Percentiles rank a stretch among this genome's conserved stretches.
Evolutionary conservation across 2,329 filamentous ascomycete genomes (phyloP).

Genomic region (Ophiostoma ips): DNA sequence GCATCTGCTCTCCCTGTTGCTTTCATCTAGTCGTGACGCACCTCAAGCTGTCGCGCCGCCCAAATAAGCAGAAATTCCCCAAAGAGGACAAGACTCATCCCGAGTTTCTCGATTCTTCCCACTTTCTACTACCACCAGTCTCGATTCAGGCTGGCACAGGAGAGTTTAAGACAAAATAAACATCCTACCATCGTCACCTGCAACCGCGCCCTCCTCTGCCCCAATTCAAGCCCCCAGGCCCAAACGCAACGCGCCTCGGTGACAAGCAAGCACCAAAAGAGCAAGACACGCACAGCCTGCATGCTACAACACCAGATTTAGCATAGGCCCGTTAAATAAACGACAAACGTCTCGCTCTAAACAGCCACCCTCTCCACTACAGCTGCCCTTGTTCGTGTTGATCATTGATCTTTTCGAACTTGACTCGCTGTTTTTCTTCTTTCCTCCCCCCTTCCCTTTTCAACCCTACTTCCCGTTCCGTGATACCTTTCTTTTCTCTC

Average conservation of each 20-base stretch:
- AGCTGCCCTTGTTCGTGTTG: conserved; percentile 1
- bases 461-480: conserved; percentile 23
- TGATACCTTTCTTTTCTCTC: conserved; percentile 27
- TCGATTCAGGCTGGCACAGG: conserved; percentile 27
- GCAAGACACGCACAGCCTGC: conserved; percentile 21
- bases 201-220: not conserved
- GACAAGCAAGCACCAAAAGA: conserved; percentile 29
- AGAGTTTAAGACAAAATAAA: conserved; percentile 31
- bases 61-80: conserved; percentile 7
- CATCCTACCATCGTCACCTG: not conserved
- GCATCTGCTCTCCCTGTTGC: not conserved
- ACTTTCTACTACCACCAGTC: conserved; percentile 25
- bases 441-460: conserved; percentile 3
- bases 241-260: conserved; percentile 16
- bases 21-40: not conserved
- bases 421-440: conserved; percentile 2
- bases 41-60: conserved; percentile 8
- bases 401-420: conserved; percentile 2
- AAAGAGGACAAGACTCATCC: conserved; percentile 14
- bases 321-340: conserved; percentile 44
- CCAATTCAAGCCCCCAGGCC: not conserved
- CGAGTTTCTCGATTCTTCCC: conserved; percentile 1
- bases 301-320: conserved; percentile 43
- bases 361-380: conserved; percentile 48
- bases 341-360: conserved; percentile 44